These are phyloP conservation scores for Rubus parviflorus DNA, from an alignment of 306 rosid genomes.

Conservation along the genomic window DNA sequence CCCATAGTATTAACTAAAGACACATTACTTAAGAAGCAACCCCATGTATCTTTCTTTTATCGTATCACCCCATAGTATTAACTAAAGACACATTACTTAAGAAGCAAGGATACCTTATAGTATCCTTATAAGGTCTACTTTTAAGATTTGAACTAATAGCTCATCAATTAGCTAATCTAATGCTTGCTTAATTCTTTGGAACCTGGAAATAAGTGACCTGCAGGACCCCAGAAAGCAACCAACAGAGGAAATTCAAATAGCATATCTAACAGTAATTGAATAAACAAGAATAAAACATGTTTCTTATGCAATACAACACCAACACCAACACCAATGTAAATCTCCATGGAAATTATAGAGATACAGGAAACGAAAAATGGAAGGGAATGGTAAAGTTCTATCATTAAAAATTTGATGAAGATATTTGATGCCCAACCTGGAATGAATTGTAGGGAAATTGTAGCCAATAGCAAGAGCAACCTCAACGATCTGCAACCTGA, in stretches of 20 bases:
- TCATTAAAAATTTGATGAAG: not conserved
- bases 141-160: too few species aligned
- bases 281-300: not conserved
- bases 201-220: too few species aligned
- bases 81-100: not conserved
- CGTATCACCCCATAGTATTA: not conserved
- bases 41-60: not conserved
- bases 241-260: not conserved
- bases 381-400: too few species aligned
- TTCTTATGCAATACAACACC: not conserved
- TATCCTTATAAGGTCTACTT: too few species aligned
- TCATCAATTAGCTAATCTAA: not conserved
- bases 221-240: not conserved
- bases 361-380: too few species aligned
- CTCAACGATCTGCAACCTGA: conserved; percentile 35
- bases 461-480: conserved; percentile 32
- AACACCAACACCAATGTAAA: not conserved
- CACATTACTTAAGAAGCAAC: not conserved
- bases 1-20: not conserved
- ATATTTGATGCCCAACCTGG: conserved; percentile 40
- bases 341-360: too few species aligned
- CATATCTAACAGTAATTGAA: not conserved
- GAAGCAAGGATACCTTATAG: too few species aligned
- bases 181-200: not conserved
- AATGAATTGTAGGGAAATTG: conserved; percentile 38